Conservation (phyloP, 768 basidiomycete species). For the Mycena galericulata region DNA sequence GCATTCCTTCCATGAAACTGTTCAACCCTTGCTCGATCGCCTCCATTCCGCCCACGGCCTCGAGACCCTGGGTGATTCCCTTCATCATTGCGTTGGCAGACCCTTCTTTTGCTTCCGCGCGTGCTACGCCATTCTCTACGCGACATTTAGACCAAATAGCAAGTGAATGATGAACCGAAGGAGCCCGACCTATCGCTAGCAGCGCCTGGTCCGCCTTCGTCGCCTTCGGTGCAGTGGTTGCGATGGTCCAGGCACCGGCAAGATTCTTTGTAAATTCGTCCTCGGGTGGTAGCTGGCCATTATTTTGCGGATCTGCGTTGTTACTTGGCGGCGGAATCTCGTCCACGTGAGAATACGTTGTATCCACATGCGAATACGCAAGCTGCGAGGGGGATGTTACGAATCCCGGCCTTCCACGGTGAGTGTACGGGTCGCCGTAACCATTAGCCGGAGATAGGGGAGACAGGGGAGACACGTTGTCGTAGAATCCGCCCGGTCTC, state of each 20-base stretch:
- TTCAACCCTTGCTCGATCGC: constrained; percentile 30
- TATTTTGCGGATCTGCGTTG: background rate
- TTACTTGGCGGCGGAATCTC: background rate
- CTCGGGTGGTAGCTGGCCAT: constrained; percentile 2
- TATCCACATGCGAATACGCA: constrained; percentile 16
- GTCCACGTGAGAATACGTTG: background rate
- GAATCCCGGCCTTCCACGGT: constrained; percentile 17
- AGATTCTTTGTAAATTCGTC: constrained; percentile 27
- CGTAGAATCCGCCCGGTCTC: constrained; percentile 6
- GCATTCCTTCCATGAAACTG: constrained; percentile 29
- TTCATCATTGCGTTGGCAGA: constrained; percentile 2
- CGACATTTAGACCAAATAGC: background rate
- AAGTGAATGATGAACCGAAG: background rate
- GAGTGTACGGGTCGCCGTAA: constrained; percentile 10
- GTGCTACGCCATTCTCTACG: constrained; percentile 9
- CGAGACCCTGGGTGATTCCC: constrained; percentile 24
- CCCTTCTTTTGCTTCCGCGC: constrained; percentile 10
- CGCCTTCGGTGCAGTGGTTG: constrained; percentile 23
- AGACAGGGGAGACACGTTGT: constrained; percentile 3
- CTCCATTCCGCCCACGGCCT: constrained; percentile 29
- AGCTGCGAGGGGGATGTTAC: constrained; percentile 29
- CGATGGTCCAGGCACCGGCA: constrained; percentile 23
- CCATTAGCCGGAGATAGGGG: background rate
- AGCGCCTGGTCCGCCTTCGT: constrained; percentile 25
- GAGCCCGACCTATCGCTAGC: constrained; percentile 18